Evolutionary conservation across 2,329 filamentous ascomycete species (phyloP).

Genomic region (Colletotrichum sp.): DNA sequence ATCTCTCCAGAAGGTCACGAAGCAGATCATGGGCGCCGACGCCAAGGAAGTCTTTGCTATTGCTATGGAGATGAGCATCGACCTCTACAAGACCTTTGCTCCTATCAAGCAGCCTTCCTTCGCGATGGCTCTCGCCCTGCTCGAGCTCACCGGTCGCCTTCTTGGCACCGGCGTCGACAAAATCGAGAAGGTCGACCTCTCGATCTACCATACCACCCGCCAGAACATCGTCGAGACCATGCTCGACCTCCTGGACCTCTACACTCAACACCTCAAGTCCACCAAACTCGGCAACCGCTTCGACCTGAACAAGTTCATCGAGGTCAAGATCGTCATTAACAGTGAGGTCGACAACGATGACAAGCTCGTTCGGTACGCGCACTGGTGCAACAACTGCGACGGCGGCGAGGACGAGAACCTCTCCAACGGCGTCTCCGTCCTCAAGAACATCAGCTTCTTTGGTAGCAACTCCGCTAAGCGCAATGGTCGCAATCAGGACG

Average conservation of each 20-base stretch:
- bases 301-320: slow-evolving; percentile 80
- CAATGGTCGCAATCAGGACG: slow-evolving; percentile 59
- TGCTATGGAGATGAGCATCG: slow-evolving; percentile 83
- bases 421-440: slow-evolving; percentile 42
- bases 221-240: slow-evolving; percentile 74
- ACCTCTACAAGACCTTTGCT: slow-evolving; percentile 92
- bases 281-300: slow-evolving; percentile 78
- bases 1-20: slow-evolving; percentile 79
- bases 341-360: slow-evolving; percentile 72
- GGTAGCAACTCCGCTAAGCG: slow-evolving; percentile 43
- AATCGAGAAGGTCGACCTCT: slow-evolving; percentile 53
- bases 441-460: slow-evolving; percentile 41
- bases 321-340: slow-evolving; percentile 86
- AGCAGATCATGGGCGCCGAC: slow-evolving; percentile 54
- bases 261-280: slow-evolving; percentile 79
- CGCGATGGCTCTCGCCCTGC: slow-evolving; percentile 81
- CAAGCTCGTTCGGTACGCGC: slow-evolving; percentile 67
- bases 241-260: slow-evolving; percentile 89
- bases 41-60: slow-evolving; percentile 65
- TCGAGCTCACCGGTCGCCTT: slow-evolving; percentile 81
- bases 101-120: slow-evolving; percentile 88
- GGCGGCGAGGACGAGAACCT: slow-evolving; percentile 39
- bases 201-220: slow-evolving; percentile 52
- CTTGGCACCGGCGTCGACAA: slow-evolving; percentile 58
- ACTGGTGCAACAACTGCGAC: slow-evolving; percentile 61